Evolutionary conservation across 129 eudicot species (phyloP), one percentile per base, ranked within the genome.

Genomic region (Artemisia tridentata): DNA sequence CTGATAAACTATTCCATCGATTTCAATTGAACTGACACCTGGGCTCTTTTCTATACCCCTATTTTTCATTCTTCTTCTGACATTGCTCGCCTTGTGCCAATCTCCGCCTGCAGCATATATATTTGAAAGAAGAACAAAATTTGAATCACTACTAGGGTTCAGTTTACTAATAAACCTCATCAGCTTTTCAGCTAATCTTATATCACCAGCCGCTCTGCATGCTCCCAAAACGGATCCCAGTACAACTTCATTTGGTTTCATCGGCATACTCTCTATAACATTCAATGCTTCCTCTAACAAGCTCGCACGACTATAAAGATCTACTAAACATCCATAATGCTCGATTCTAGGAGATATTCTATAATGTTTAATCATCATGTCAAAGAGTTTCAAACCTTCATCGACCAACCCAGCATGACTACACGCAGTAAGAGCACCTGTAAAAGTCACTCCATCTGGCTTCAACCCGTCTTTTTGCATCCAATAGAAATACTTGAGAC

Each of bases 301-400:
- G 18, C 92, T 90, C 0, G 80, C 81, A 38, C 97, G 86, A 3
- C 96, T 79, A 74, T 84, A 79, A 55, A 91, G 90, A 80, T 91
- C 97, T 25, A 91, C 77, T 55, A 84, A 88, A 72, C 97, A 79
- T 38, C 92, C 90, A 21, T 21, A 21, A 21, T 25, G 84, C 92
- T 79, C 83, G 29, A 21, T 71, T 74, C 63, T 88, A 63, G 23
- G 97, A 91, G 66, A 4, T 12, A 86, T 63, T 16, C 14, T 68
- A 54, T 63, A 78, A 11, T 19, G 49, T 0, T 43, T 64, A 23
- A 13, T 67, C 97, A 86, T 86, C 52, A 72, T 68, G 7, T 80
- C 51, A 91, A 31, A 4, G 10, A 88, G 75, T 60, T 80, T 81
- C 23, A 87, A 84, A 46, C 97, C 96, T 78, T 80, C 66, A 20